A percentile compares a stretch with the other conserved stretches of the same genome.
Conservation (phyloP, 805 yeast species). For the Suhomyces sp. region DNA sequence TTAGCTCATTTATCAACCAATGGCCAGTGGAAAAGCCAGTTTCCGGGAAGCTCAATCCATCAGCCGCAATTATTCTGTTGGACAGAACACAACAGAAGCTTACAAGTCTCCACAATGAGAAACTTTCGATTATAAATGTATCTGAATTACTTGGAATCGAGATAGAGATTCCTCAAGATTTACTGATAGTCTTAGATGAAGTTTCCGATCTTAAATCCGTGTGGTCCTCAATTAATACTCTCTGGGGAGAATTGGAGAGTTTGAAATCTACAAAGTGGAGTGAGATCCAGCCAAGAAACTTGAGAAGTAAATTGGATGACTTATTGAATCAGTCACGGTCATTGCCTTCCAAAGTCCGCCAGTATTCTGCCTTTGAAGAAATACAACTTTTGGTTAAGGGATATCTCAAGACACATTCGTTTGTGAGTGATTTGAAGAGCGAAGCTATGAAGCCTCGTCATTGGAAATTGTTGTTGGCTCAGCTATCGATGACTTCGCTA, state of each 20-base stretch:
- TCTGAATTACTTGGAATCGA: conserved; percentile 32
- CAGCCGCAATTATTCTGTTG: conserved; percentile 41
- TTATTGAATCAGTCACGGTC: conserved; percentile 44
- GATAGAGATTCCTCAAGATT: conserved; percentile 19
- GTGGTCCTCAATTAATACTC: conserved; percentile 57
- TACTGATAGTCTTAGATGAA: conserved; percentile 43
- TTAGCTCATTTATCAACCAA: conserved; percentile 26
- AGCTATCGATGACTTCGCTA: conserved; percentile 23
- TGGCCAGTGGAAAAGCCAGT: conserved; percentile 54
- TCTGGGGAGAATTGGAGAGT: conserved; percentile 47
- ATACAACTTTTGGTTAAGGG: conserved; percentile 47
- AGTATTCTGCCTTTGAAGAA: conserved; percentile 64
- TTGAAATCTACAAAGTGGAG: conserved; percentile 49
- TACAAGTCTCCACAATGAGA: conserved; percentile 3
- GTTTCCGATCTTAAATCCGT: conserved; percentile 54
- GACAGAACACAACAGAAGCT: conserved; percentile 20
- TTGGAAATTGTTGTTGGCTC: conserved; percentile 51
- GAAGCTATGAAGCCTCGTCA: conserved; percentile 63
- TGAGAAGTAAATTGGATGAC: conserved; percentile 51
- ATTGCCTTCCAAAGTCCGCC: conserved; percentile 58
- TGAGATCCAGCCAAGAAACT: conserved; percentile 39
- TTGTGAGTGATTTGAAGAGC: conserved; percentile 48
- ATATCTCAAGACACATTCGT: conserved; percentile 34
- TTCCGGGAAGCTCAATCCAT: conserved; percentile 40
- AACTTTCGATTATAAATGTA: conserved; percentile 18